Evolutionary conservation across 495 filamentous ascomycete species (phyloP).

Genomic region (Penicillium atrosanguineum): DNA sequence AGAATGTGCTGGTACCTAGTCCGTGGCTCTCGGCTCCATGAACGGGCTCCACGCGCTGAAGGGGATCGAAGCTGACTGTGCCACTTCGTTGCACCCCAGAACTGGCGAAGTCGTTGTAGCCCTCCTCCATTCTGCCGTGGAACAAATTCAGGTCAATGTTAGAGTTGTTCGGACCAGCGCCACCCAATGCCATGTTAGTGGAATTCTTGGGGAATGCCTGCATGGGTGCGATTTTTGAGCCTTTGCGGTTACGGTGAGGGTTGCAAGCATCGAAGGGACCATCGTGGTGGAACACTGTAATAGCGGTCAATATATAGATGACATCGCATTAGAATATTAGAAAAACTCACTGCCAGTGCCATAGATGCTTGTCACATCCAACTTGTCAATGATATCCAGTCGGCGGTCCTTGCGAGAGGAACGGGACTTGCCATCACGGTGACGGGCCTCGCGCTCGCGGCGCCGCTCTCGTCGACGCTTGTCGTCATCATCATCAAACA

Average conservation of each 20-base stretch:
- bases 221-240: constrained; percentile 83
- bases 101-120: constrained; percentile 71
- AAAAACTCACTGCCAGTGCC: constrained; percentile 79
- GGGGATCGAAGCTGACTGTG: constrained; percentile 55
- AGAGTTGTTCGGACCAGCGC: constrained; percentile 78
- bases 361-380: constrained; percentile 97
- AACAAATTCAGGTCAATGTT: constrained; percentile 81
- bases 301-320: constrained; percentile 5
- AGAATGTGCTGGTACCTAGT: constrained; percentile 90
- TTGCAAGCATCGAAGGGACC: constrained; percentile 98
- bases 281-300: constrained; percentile 93
- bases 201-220: constrained; percentile 92
- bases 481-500: constrained; percentile 70
- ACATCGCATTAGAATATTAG: background rate
- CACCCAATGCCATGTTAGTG: constrained; percentile 87
- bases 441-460: constrained; percentile 64
- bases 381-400: constrained; percentile 92
- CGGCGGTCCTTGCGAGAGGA: constrained; percentile 54
- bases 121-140: constrained; percentile 79
- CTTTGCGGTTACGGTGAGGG: constrained; percentile 88
- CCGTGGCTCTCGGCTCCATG: constrained; percentile 83
- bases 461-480: constrained; percentile 67
- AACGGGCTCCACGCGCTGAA: constrained; percentile 61
- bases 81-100: constrained; percentile 34
- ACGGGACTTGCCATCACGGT: constrained; percentile 53